Conservation (phyloP, 257 asterid genomes). For the Fraxinus pennsylvanica region DNA sequence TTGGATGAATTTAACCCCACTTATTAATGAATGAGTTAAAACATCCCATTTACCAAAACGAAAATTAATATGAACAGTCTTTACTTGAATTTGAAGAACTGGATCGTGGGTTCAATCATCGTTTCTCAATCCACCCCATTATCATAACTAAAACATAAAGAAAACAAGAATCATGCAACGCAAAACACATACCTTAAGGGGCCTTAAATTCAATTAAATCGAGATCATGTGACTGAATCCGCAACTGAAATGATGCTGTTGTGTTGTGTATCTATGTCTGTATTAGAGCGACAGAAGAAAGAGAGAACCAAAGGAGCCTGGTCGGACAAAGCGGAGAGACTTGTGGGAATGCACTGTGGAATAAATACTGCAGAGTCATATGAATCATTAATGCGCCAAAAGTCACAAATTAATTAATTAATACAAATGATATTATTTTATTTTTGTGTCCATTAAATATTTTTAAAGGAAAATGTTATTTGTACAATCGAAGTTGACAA, state of each 20-base stretch:
- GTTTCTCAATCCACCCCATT: neutral
- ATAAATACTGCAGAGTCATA: conserved; percentile 15
- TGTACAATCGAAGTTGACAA: no score
- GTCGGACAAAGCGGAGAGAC: conserved; percentile 27
- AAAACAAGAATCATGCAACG: neutral
- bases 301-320: conserved; percentile 15
- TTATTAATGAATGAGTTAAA: no score
- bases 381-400: no score
- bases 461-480: no score
- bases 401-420: no score
- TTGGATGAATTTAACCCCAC: no score
- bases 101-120: neutral
- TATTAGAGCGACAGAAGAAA: conserved; percentile 7
- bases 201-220: neutral
- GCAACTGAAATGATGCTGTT: neutral
- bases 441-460: no score
- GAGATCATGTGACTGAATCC: neutral
- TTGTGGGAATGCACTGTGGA: neutral
- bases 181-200: neutral
- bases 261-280: neutral
- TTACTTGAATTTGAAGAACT: neutral
- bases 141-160: neutral
- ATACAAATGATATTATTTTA: no score
- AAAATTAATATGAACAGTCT: neutral
- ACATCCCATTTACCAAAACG: neutral